Evolutionary conservation across 441 rosid species (phyloP), one percentile per base, ranked within the genome.

Genomic region (Gossypium gossypioides): DNA sequence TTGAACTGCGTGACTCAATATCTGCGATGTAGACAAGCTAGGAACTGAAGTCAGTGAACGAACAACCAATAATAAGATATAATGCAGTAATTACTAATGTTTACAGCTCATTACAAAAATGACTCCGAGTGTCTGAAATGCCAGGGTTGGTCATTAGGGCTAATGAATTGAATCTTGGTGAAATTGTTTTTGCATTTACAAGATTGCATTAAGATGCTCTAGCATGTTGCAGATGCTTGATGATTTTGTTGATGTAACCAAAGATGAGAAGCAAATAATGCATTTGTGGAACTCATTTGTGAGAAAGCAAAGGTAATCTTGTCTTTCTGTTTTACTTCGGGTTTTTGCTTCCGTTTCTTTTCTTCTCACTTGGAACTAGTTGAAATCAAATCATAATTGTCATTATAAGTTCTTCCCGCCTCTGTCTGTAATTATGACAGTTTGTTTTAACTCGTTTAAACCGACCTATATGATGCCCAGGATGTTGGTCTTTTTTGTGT

Each of bases 261-360:
- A 86, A 78, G 94, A 93, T 77, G 98, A 96, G 86, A 96, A 90
- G 81, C 96, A 84, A 79, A 88, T 96, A 79, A 96, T 96, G 99
- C 99, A 96, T 81, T 69, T 93, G 80, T 96, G 99, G 99, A 96
- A 93, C 84, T 96, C 98, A 8, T 93, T 96, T 74, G 96, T 90
- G 80, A 87, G 99, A 75, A 96, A 93, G 83, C 99, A 96, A 77
- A 86, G 97, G 99, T 93, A 86, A 74, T 25, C 4, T 24, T 64
- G 51, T 63, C 9, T 32, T 66, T 79, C 19, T 50, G 1, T 32
- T 76, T 44, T 68, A 2, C 58, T 62, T 72, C 22, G 10, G 9
- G 4, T 34, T 76, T 74, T 77, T 72, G 37, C 37, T 60, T 74
- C 10, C 6, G 0, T 40, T 12, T 7, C 37, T 46, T 44, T 22